Percentiles rank a stretch among this genome's conserved stretches.
phyloP scores from a whole-genome alignment of 495 filamentous ascomycete species.

The Staphylotrichum longicolle region DNA sequence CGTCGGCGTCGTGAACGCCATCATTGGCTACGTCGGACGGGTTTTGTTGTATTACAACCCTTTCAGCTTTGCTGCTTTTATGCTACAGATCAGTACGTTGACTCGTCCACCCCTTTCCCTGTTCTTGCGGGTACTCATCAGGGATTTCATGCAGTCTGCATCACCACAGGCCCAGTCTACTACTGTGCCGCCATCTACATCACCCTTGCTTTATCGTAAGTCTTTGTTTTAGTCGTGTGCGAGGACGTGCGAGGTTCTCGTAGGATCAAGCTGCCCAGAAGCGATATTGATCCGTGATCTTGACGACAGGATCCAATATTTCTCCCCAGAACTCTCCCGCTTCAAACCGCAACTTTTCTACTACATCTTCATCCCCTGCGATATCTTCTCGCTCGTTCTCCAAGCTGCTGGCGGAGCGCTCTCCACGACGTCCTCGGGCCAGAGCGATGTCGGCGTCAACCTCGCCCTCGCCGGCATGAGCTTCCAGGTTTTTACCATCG shows the following conservation, averaged over 20 bases:
- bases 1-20: slow-evolving; percentile 31
- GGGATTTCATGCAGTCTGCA: slow-evolving; percentile 34
- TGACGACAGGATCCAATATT: slow-evolving; percentile 40
- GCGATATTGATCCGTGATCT: no score
- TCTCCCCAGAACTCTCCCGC: slow-evolving; percentile 45
- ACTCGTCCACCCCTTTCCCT: neutral
- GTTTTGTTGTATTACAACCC: slow-evolving; percentile 44
- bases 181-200: slow-evolving; percentile 55
- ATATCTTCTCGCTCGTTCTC: slow-evolving; percentile 49
- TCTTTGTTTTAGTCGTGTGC: no score
- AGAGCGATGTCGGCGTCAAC: slow-evolving; percentile 38
- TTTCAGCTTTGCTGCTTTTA: slow-evolving; percentile 41
- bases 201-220: slow-evolving; percentile 40
- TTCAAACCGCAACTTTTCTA: slow-evolving; percentile 50
- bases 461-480: slow-evolving; percentile 51
- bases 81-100: slow-evolving; percentile 42
- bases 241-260: no score
- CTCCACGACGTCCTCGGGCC: slow-evolving; percentile 32
- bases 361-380: slow-evolving; percentile 55
- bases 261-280: no score
- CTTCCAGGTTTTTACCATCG: slow-evolving; percentile 47
- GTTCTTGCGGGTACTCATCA: no score
- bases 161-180: slow-evolving; percentile 53
- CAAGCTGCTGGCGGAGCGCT: slow-evolving; percentile 53
- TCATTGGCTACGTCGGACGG: slow-evolving; percentile 47